Base-by-base conservation (phyloP, 2,329 filamentous ascomycete genomes). In the Dichotomopilus funicola region DNA sequence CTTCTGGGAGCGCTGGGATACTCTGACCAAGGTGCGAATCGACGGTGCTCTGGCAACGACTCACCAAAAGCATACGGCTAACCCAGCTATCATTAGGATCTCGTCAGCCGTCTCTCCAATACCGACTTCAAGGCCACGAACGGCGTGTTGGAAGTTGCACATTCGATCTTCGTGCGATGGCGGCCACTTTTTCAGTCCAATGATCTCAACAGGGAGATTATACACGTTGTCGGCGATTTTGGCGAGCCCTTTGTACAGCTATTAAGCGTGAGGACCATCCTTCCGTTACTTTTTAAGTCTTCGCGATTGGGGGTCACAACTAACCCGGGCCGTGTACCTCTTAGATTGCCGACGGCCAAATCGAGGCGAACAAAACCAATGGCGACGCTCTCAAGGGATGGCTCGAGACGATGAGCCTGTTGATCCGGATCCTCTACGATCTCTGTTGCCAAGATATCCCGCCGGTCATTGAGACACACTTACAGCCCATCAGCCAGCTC, bases 111-210 rank as follows among this genome's bases (percentile, higher is more conserved):
- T 48, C 82, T 99, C 60, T 92, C 90, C 3, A 79, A 86, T 10
- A 85, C 87, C 63, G 88, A 97, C 69, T 83, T 87, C 57, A 85
- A 86, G 62, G 80, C 91, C 70, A 99, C 97, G 72, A 89, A 91
- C 65, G 95, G 94, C 62, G 94, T 99, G 13, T 78, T 99, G 58
- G 91, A 96, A 73, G 94, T 99, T 45, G 95, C 95, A 64, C 94
- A 99, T 73, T 97, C 94, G 49, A 97, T 99, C 65, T 99, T 97
- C 75, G 89, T 88, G 70, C 81, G 94, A 70, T 99, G 94, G 94
- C 82, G 94, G 62, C 95, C 94, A 7, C 79, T 99, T 42, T 96
- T 95, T 75, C 85, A 88, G 59, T 96, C 91, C 44, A 90, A 99
- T 71, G 90, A 88, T 50, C 82, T 99, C 9, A 99, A 91, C 71